phyloP scores from a whole-genome alignment of 2,329 filamentous ascomycete species.

The Aspergillus oerlinghausenensis region DNA sequence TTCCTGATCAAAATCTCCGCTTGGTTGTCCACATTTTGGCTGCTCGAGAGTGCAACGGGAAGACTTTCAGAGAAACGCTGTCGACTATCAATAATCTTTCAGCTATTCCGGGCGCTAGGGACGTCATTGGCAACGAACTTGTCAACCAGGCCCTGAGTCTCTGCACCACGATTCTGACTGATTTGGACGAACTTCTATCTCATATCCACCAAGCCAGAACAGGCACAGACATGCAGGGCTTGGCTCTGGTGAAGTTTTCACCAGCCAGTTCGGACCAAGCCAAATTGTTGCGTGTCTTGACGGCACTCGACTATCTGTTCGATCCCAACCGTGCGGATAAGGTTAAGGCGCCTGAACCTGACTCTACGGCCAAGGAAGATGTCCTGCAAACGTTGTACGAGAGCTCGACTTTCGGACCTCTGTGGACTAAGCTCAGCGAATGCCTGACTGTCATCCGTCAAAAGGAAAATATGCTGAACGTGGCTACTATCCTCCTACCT shows the following conservation, averaged over 20 bases:
- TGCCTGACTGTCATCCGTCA: constrained; percentile 84
- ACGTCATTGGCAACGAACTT: constrained; percentile 87
- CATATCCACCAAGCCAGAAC: constrained; percentile 83
- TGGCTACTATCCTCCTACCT: constrained; percentile 90
- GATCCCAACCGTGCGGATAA: constrained; percentile 66
- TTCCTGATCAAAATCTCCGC: constrained; percentile 83
- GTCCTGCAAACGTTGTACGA: constrained; percentile 85
- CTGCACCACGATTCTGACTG: constrained; percentile 76
- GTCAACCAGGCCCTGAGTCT: constrained; percentile 80
- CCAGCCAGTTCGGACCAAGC: constrained; percentile 94
- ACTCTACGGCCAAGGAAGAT: constrained; percentile 69
- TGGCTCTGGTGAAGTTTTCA: constrained; percentile 92
- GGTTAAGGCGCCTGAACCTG: constrained; percentile 49
- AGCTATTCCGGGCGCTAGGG: constrained; percentile 82
- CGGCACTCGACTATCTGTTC: constrained; percentile 92
- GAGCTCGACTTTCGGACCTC: constrained; percentile 78
- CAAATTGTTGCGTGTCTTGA: constrained; percentile 86
- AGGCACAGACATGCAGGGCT: constrained; percentile 90
- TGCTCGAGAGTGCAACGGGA: constrained; percentile 91
- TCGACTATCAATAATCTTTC: constrained; percentile 99
- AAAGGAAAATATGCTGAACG: constrained; percentile 92
- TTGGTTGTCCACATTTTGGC: constrained; percentile 96
- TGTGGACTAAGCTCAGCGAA: constrained; percentile 89
- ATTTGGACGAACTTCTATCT: constrained; percentile 77
- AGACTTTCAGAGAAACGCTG: constrained; percentile 95